These are phyloP conservation scores for Fusarium domesticum DNA, from an alignment of 2,329 filamentous ascomycete species.

Conservation along the genomic window DNA sequence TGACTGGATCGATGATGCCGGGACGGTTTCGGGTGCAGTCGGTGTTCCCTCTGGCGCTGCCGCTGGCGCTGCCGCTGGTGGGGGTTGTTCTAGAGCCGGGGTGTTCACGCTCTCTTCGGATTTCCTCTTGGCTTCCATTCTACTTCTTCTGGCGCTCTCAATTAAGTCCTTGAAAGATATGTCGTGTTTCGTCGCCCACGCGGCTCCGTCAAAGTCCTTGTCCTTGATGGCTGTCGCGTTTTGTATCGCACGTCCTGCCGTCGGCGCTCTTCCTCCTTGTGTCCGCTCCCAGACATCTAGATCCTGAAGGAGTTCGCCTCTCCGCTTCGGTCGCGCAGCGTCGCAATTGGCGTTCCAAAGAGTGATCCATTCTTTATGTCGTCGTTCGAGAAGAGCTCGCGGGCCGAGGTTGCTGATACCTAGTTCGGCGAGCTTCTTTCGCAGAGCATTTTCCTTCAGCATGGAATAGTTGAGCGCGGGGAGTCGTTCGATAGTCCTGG, in stretches of 20 bases:
- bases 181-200: conserved; percentile 72
- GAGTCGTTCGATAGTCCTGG: conserved; percentile 58
- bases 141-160: conserved; percentile 64
- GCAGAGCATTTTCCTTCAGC: conserved; percentile 73
- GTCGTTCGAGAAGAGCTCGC: conserved; percentile 67
- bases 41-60: not conserved
- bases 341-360: conserved; percentile 98
- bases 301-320: conserved; percentile 70
- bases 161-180: conserved; percentile 77
- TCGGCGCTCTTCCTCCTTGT: conserved; percentile 61
- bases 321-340: conserved; percentile 67
- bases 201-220: conserved; percentile 81
- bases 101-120: conserved; percentile 18
- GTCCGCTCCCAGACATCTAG: conserved; percentile 84
- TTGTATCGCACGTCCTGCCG: conserved; percentile 36
- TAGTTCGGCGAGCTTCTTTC: conserved; percentile 77
- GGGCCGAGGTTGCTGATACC: conserved; percentile 71
- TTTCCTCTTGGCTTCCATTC: conserved; percentile 37
- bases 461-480: conserved; percentile 83
- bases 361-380: conserved; percentile 92
- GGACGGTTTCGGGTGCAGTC: not conserved
- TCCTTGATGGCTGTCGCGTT: conserved; percentile 60
- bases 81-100: conserved; percentile 1
- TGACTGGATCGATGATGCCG: not conserved
- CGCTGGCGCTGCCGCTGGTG: no score